Base-by-base conservation (phyloP, 2,329 filamentous ascomycete species). In the Biscogniauxia mediterranea region DNA sequence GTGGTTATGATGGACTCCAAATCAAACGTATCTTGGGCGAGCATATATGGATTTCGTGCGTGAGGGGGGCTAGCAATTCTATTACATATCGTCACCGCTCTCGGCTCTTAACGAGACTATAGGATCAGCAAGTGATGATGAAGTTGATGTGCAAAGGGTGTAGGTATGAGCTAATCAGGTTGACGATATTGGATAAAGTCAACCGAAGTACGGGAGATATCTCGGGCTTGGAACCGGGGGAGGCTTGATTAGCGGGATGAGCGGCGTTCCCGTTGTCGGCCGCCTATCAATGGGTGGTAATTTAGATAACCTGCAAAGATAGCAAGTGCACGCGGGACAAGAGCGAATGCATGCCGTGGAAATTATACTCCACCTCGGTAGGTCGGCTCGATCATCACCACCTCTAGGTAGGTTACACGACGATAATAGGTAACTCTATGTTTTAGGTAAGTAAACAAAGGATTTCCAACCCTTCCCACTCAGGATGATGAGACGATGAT, bases 181-280 rank as follows among this genome's bases (percentile, higher is more conserved):
- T 53, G 61, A 59, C 51, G 52, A 23, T 38, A 58, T 49, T 61
- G 58, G 59, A 50, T 42, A 49, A 25, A 11, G 26, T 25, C 51
- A 32, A 32, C 11, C 28, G 28, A 46, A n/a, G 54, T 32, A 50
- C 53, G 21, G 64, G 66, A 66, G 63, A 67, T 69, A 68, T 69
- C 63, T 66, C 68, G 64, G 63, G 46, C 55, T 69, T 62, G 56
- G 61, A 38, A 21, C 38, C 52, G 42, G 60, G 38, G 32, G 54
- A 57, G 42, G 17, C 42, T 51, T 51, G 15, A n/a, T 32, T 61
- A 58, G 49, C 58, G 52, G 38, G 15, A n/a, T 32, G 60, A 58
- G 49, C 58, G 52, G 38, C 54, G 54, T 28, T 19, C 62, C 64
- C 66, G 68, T 69, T 70, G 57, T 69, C 65, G 66, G 65, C 61